Percentiles rank a stretch among this genome's conserved stretches.
Evolutionary conservation across 2,329 filamentous ascomycete genomes (phyloP).

Genomic region (Pseudogymnoascus sp.): DNA sequence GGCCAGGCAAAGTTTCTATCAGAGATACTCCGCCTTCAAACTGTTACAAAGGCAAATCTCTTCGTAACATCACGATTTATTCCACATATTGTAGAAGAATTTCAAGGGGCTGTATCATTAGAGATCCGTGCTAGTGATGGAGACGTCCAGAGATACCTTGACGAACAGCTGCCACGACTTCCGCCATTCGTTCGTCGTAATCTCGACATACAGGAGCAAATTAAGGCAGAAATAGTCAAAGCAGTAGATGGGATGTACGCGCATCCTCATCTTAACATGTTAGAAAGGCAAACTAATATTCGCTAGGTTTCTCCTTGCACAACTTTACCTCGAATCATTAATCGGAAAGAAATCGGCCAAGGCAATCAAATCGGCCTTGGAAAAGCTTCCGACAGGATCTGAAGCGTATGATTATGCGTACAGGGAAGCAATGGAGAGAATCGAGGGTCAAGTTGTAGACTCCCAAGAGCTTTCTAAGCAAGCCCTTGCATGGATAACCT

Average conservation of each 20-base stretch:
- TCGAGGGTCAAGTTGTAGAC: constrained; percentile 31
- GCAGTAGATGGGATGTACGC: constrained; percentile 30
- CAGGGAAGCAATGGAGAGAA: constrained; percentile 33
- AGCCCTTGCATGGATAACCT: constrained; percentile 35
- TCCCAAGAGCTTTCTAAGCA: constrained; percentile 31
- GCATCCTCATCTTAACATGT: constrained; percentile 10
- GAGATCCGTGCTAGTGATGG: constrained; percentile 29
- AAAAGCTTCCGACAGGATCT: constrained; percentile 25
- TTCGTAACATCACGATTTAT: constrained; percentile 23
- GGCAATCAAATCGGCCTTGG: constrained; percentile 28
- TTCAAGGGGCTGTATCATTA: constrained; percentile 12
- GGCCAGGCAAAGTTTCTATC: constrained; percentile 8
- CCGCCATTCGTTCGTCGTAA: constrained; percentile 15
- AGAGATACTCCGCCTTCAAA: constrained; percentile 16
- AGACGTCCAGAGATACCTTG: constrained; percentile 29
- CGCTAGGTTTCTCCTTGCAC: constrained; percentile 32
- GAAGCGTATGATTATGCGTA: constrained; percentile 34
- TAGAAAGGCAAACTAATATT: constrained; percentile 9
- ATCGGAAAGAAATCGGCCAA: constrained; percentile 27
- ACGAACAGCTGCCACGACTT: constrained; percentile 19
- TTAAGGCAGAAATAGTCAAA: constrained; percentile 21
- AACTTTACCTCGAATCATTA: constrained; percentile 32
- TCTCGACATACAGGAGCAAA: constrained; percentile 18
- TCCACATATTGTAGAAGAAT: constrained; percentile 18
- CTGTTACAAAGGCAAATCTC: constrained; percentile 15